phyloP scores from a whole-genome alignment of 73 alveolate species.

The Paramecium sexaurelia region DNA sequence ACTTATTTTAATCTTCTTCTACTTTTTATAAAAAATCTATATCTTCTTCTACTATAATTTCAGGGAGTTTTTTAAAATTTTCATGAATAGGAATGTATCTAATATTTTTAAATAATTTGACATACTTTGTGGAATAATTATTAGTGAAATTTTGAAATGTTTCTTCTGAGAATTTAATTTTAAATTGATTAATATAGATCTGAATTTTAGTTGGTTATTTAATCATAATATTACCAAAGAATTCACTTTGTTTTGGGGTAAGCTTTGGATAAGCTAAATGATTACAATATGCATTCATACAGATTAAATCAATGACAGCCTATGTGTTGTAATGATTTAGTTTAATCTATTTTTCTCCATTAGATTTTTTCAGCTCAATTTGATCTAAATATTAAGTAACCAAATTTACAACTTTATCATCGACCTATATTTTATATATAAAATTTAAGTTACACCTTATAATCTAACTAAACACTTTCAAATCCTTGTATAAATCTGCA shows the following conservation, averaged over 20 bases:
- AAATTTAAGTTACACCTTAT: neutral
- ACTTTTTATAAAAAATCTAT: neutral
- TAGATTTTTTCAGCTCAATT: neutral
- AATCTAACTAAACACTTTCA: neutral
- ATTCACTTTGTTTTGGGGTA: neutral
- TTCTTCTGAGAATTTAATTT: neutral
- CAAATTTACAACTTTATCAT: neutral
- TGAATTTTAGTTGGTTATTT: neutral
- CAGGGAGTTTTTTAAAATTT: neutral
- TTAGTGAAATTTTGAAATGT: neutral
- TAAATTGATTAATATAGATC: neutral
- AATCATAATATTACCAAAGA: neutral
- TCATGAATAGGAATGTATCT: neutral
- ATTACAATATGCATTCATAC: neutral
- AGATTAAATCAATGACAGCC: neutral
- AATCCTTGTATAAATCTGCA: slow-evolving; percentile 32
- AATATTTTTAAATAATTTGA: neutral
- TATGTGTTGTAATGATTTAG: neutral
- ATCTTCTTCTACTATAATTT: neutral
- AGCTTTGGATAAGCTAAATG: neutral
- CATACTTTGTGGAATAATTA: neutral
- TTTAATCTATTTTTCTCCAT: neutral
- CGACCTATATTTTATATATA: neutral
- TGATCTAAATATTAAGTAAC: neutral
- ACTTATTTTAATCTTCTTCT: neutral